A percentile compares a stretch with the other conserved stretches of the same genome.
Evolutionary conservation across 169 alveolate species (phyloP).

Genomic region (Cryptosporidium andersoni): DNA sequence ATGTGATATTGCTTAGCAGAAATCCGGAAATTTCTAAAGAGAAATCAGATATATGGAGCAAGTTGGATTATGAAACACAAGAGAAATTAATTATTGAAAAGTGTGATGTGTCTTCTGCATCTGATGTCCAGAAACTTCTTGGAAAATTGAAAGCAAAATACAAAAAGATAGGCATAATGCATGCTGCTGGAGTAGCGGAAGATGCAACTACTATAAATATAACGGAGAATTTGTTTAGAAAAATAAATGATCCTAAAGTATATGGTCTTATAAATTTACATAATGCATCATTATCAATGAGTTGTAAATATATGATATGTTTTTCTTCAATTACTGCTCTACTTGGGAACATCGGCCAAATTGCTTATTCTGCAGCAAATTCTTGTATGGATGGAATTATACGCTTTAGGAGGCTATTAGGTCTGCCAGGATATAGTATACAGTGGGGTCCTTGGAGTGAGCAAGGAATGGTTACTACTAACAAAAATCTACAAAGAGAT

Average conservation of each 20-base stretch:
- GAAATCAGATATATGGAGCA: slow-evolving; percentile 37
- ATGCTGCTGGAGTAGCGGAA: slow-evolving; percentile 26
- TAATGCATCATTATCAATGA: slow-evolving; percentile 28
- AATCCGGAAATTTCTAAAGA: slow-evolving; percentile 13
- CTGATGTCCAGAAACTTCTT: background rate
- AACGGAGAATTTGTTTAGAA: slow-evolving; percentile 1
- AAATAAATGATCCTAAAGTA: slow-evolving; percentile 26
- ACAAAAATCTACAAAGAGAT: slow-evolving; percentile 12
- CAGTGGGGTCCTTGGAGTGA: slow-evolving; percentile 73
- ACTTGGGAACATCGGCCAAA: slow-evolving; percentile 62
- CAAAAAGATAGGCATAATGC: slow-evolving; percentile 40
- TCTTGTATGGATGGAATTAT: slow-evolving; percentile 50
- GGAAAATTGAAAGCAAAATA: slow-evolving; percentile 17
- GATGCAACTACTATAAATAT: slow-evolving; percentile 37
- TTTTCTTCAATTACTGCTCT: slow-evolving; percentile 67
- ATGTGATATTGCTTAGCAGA: slow-evolving; percentile 66
- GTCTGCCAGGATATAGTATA: slow-evolving; percentile 42
- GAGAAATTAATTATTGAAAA: slow-evolving; percentile 17
- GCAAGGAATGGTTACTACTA: slow-evolving; percentile 69
- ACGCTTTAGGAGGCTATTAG: slow-evolving; percentile 34
- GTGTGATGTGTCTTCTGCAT: slow-evolving; percentile 22
- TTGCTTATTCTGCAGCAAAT: slow-evolving; percentile 62
- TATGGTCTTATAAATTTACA: slow-evolving; percentile 44
- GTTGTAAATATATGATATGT: slow-evolving; percentile 43
- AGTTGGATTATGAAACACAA: slow-evolving; percentile 3